Evolutionary conservation across 768 basidiomycete genomes (phyloP), one percentile per base, ranked within the genome.

Genomic region (Porphyrellus cyaneotinctus): DNA sequence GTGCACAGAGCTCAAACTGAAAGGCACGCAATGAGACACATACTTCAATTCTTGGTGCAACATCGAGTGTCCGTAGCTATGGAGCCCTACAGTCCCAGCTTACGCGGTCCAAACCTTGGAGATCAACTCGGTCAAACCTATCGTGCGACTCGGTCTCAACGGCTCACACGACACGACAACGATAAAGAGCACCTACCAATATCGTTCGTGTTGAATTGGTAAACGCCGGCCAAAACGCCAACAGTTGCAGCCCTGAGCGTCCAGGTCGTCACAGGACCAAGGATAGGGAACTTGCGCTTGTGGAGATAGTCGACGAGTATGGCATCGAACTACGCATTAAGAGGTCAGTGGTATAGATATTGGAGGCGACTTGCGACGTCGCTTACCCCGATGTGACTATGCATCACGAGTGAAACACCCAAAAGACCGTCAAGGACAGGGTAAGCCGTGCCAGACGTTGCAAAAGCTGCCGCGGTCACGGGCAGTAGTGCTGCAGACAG

Each of bases 121-220:
- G 63, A 94, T 83, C 51, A 95, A 74, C 72, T 97, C 92, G 8
- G 90, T 91, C 48, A 95, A 71, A 62, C 93, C 93, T 94, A 46
- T 33, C 7, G 14, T 49, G 48, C 11, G 35, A 52, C n/a, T 56
- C 20, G 47, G 51, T 32, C 20, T 30, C 39, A 38, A 6, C 18
- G 42, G 8, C 22, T 47, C 11, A 42, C 28, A 28, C 37, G 36
- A 52, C 54, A 11, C 48, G 13, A 54, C 42, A 35, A 47, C 33
- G 11, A 39, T 39, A 23, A 8, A 23, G 6, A 35, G 30, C 31
- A 78, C 89, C 59, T 61, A 97, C 97, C 95, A 57, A 99, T 85
- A 67, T 98, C 95, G 66, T 95, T 93, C 38, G 97, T 97, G 75
- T 98, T 97, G 78, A 98, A 97, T 70, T 97, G 88, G 75, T 97